Evolutionary conservation across 192 early-diverging fungal genomes (phyloP).

Genomic region (Coemansia reversa): DNA sequence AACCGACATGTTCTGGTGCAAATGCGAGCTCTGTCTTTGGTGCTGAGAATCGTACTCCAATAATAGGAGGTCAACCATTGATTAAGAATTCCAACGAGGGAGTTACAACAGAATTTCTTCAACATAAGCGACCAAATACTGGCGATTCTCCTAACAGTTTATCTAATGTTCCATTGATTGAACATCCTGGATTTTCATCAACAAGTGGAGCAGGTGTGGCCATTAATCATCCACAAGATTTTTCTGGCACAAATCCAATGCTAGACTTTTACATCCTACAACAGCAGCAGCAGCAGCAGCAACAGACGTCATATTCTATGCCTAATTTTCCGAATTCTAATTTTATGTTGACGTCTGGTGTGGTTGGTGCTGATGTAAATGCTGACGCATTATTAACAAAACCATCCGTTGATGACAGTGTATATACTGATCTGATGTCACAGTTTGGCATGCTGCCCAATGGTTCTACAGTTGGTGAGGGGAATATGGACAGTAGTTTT

Average conservation of each 20-base stretch:
- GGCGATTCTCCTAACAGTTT: slow-evolving; percentile 26
- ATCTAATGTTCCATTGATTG: slow-evolving; percentile 38
- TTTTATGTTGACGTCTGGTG: neutral
- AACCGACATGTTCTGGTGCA: too few species aligned
- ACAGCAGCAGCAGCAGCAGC: slow-evolving; percentile 6
- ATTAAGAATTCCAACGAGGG: too few species aligned
- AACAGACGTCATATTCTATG: slow-evolving; percentile 11
- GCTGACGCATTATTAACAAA: neutral
- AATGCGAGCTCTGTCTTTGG: too few species aligned
- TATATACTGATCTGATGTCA: neutral
- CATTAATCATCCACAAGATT: neutral
- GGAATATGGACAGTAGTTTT: neutral
- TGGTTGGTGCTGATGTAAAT: too few species aligned
- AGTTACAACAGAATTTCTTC: neutral
- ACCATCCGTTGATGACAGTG: neutral
- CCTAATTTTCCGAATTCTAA: neutral
- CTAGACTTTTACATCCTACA: slow-evolving; percentile 4
- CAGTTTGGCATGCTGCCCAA: neutral
- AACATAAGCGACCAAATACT: slow-evolving; percentile 15
- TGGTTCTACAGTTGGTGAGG: neutral
- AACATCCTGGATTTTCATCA: slow-evolving; percentile 14
- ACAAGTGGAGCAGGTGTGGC: neutral
- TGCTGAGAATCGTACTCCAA: too few species aligned
- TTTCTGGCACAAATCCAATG: neutral
- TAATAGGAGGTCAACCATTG: too few species aligned